Base-by-base conservation (phyloP, 148 eudicot genomes). In the Hydrangea macrophylla region DNA sequence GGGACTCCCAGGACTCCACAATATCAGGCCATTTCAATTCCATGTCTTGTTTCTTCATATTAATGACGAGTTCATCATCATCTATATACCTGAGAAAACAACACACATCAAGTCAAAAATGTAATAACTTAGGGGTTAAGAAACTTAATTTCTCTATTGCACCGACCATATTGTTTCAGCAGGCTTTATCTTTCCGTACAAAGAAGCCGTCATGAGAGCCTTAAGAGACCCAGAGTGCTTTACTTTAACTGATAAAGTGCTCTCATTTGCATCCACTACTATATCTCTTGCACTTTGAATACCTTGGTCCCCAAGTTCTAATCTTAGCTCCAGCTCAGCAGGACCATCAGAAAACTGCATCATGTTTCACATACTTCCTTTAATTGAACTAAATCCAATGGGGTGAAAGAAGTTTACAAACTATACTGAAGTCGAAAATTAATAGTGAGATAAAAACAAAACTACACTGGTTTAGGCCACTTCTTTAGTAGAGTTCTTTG, bases 11-110 rank as follows among this genome's bases (percentile, higher is more conserved):
- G 23, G 98, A 81, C 76, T 90, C 97, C 67, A 86, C 70, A 8
- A 93, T 85, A 48, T 88, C 97, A 55, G 96, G 98, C 97, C 98
- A 93, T 76, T 82, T 83, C 83, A 93, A 67, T 39, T 86, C 92
- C 3, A 88, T 75, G 69, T 90, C 97, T 73, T 86, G 92, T 82
- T 93, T 93, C 82, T 85, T 88, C 85, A 93, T 60, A 73, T 60
- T 90, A 68, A 93, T 82, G 61, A 93, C 97, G 59, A 93, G 70
- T 60, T 90, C 80, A 72, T 79, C 82, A 9, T 93, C 98, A 81
- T 93, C 98, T 58, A 93, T 60, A 57, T 84, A 90, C 98, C 98
- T 93, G 82, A 15, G 45, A 54, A 65, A 33, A 44, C 26, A 59
- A 60, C 53, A 54, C 23, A 58, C 20, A 57, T 67, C 65, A 39